A percentile compares a stretch with the other conserved stretches of the same genome.
These are phyloP conservation scores for Pinus taeda DNA, from an alignment of 75 land plant species.

Conservation along the genomic window DNA sequence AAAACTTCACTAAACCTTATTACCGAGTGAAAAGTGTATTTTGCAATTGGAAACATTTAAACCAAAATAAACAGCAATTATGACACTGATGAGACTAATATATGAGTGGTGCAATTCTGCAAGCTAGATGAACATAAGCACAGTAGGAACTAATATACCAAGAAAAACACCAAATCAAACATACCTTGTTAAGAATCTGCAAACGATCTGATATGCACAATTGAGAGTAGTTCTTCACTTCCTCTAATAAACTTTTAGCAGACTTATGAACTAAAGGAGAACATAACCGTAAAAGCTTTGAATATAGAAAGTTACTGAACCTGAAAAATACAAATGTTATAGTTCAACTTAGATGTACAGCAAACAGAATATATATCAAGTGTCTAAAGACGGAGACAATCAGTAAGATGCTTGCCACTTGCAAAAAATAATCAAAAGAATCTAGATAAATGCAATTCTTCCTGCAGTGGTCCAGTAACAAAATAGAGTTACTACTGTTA, in stretches of 20 bases:
- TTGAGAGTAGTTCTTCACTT: constrained; percentile 19
- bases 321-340: constrained; percentile 18
- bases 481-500: not conserved
- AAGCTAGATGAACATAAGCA: not conserved
- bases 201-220: constrained; percentile 23
- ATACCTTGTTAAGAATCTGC: constrained; percentile 37
- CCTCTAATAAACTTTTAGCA: constrained; percentile 22
- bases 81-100: not conserved
- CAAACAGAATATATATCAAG: not conserved
- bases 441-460: too few species aligned
- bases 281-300: constrained; percentile 22
- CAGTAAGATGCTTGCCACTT: not conserved
- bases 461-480: not conserved
- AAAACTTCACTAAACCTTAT: not conserved
- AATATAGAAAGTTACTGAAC: constrained; percentile 27
- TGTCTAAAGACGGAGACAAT: not conserved
- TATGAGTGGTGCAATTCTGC: not conserved
- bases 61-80: not conserved
- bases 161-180: not conserved
- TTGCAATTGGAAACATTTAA: not conserved
- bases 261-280: constrained; percentile 29
- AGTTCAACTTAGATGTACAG: not conserved
- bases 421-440: too few species aligned
- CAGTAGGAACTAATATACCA: too few species aligned
- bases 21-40: not conserved